Evolutionary conservation across 768 basidiomycete species (phyloP), one percentile per base, ranked within the genome.

Genomic region (Postia placenta): DNA sequence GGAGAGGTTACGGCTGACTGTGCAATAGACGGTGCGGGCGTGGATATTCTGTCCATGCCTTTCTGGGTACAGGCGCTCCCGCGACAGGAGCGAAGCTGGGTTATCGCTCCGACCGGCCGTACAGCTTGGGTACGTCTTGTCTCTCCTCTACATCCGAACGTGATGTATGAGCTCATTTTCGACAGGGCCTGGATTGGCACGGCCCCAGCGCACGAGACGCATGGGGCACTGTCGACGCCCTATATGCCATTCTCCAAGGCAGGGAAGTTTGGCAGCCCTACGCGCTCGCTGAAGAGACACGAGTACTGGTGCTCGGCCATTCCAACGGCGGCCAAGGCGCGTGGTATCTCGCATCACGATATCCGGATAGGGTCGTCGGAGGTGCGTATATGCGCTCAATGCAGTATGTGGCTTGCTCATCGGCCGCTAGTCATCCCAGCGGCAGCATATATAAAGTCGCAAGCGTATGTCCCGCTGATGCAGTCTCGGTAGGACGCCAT

Each of bases 311-410:
- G n/a, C 69, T 92, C 27, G 92, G 93, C 0, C 92, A 96, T 62
- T 94, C 92, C 2, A 96, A 96, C 63, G 92, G 92, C 24, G 92
- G 92, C 11, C 93, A 94, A 64, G 92, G 92, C 0, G 73, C 83
- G 2, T 92, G 90, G 87, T 83, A 91, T 63, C 60, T 87, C 15
- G 81, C 86, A 12, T 75, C 82, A 23, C 72, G 86, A 53, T 87
- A 78, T 64, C 92, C 93, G 1, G 91, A 94, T 61, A 73, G 76
- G 47, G 78, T 87, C 11, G 56, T 83, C 7, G 84, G 76, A 45
- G 79, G 84, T 83, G 67, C 56, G 57, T 6, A 36, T 52, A 1
- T 23, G 12, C 14, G 37, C 12, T n/a, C 45, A 20, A 24, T 9
- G 44, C 20, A 19, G 6, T 14, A 27, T 4, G 33, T 37, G 42